A percentile compares a stretch with the other conserved stretches of the same genome.
These are phyloP conservation scores for Jimgerdemannia flammicorona DNA, from an alignment of 192 early-diverging fungal species.

Conservation along the genomic window DNA sequence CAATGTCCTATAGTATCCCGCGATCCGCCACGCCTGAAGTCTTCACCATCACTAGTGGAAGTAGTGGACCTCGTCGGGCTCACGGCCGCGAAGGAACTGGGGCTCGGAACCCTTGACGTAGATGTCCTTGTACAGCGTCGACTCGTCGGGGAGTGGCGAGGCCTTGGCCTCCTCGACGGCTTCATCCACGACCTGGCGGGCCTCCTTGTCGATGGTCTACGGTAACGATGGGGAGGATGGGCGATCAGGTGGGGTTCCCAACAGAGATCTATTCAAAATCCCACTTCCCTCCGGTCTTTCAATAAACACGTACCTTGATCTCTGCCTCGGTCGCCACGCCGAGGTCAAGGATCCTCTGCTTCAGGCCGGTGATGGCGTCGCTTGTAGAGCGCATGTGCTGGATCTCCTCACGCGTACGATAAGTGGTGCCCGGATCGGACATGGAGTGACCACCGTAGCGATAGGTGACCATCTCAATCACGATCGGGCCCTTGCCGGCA, in stretches of 20 bases:
- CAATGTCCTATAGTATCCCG: too few species aligned
- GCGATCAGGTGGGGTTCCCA: too few species aligned
- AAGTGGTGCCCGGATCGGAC: conserved; percentile 99
- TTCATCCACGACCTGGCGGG: conserved; percentile 80
- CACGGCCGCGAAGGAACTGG: conserved; percentile 73
- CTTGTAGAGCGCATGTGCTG: conserved; percentile 95
- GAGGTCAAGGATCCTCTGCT: conserved; percentile 74
- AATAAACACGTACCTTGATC: conserved; percentile 60
- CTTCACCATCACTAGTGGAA: too few species aligned
- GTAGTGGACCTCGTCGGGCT: conserved; percentile 74
- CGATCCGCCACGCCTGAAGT: too few species aligned
- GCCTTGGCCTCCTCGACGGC: conserved; percentile 82
- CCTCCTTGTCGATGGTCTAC: conserved; percentile 85
- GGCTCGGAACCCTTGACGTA: conserved; percentile 79
- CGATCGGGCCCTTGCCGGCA: conserved; percentile 82
- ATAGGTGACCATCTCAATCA: conserved; percentile 97
- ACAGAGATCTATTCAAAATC: too few species aligned
- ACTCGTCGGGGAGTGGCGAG: conserved; percentile 62
- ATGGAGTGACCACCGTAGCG: conserved; percentile 99
- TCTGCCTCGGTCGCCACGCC: conserved; percentile 78
- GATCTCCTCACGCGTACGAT: conserved; percentile 98
- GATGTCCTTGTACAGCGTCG: conserved; percentile 78
- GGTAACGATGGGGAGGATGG: too few species aligned
- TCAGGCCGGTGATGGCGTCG: conserved; percentile 93
- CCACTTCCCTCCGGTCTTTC: too few species aligned